A percentile compares a stretch with the other conserved stretches of the same genome.
Evolutionary conservation across 495 filamentous ascomycete species (phyloP).

Genomic region (Hypoxylon subgilvum): DNA sequence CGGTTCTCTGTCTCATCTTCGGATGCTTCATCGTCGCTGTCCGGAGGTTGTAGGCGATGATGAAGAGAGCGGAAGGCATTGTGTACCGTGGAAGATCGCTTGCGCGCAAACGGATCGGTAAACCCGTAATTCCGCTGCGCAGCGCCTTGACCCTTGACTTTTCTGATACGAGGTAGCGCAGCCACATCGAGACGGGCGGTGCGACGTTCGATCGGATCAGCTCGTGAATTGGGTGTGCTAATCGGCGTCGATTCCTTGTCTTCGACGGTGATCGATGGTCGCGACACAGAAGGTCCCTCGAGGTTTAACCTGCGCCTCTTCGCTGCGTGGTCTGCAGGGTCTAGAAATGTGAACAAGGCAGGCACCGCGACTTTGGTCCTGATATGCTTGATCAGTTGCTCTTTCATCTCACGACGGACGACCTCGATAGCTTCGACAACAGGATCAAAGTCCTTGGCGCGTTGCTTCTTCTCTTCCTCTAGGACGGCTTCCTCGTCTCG

Average conservation of each 20-base stretch:
- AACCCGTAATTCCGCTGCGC: slow-evolving; percentile 71
- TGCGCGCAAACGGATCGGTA: slow-evolving; percentile 77
- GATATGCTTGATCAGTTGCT: slow-evolving; percentile 84
- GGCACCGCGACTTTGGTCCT: slow-evolving; percentile 82
- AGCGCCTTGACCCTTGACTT: slow-evolving; percentile 61
- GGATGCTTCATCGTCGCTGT: slow-evolving; percentile 64
- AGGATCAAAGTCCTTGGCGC: slow-evolving; percentile 84
- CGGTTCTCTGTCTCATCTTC: slow-evolving; percentile 54
- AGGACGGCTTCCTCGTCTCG: slow-evolving; percentile 75
- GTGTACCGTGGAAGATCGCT: slow-evolving; percentile 56
- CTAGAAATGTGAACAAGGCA: slow-evolving; percentile 80
- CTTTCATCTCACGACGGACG: slow-evolving; percentile 77
- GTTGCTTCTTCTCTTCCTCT: slow-evolving; percentile 83
- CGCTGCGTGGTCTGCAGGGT: slow-evolving; percentile 74
- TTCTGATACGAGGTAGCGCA: slow-evolving; percentile 73
- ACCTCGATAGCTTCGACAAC: slow-evolving; percentile 79
- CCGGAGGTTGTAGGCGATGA: slow-evolving; percentile 56
- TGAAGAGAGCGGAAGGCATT: slow-evolving; percentile 59
- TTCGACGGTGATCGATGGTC: slow-evolving; percentile 52
- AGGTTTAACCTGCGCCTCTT: slow-evolving; percentile 82
- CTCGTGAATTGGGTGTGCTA: slow-evolving; percentile 72
- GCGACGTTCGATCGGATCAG: slow-evolving; percentile 58
- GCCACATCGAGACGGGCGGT: slow-evolving; percentile 64
- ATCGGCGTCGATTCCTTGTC: slow-evolving; percentile 63
- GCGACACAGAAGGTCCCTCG: slow-evolving; percentile 64